These are phyloP conservation scores for Jackrogersella minutella DNA, from an alignment of 495 filamentous ascomycete species.

Conservation along the genomic window DNA sequence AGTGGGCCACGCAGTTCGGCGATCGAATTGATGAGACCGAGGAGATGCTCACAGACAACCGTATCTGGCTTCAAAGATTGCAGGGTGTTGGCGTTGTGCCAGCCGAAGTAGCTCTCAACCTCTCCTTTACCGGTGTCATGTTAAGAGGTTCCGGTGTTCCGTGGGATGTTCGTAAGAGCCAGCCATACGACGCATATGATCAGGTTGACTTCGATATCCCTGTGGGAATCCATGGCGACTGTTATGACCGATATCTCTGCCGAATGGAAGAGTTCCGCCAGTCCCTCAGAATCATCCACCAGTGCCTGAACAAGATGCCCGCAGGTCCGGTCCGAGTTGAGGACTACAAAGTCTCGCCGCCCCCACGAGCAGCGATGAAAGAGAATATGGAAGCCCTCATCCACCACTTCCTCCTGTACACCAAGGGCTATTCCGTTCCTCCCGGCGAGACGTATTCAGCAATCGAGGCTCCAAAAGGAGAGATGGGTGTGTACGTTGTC, in stretches of 20 bases:
- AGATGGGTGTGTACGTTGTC: slow-evolving; percentile 99
- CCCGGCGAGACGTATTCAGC: slow-evolving; percentile 97
- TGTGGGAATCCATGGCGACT: slow-evolving; percentile 95
- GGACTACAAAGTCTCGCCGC: slow-evolving; percentile 98
- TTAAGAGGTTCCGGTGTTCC: slow-evolving; percentile 96
- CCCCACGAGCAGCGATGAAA: slow-evolving; percentile 98
- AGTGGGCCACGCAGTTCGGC: slow-evolving; percentile 99
- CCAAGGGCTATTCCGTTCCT: slow-evolving; percentile 97
- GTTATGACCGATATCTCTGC: slow-evolving; percentile 98
- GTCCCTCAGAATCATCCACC: slow-evolving; percentile 95
- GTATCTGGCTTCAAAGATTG: slow-evolving; percentile 96
- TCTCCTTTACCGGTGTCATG: slow-evolving; percentile 97
- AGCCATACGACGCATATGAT: slow-evolving; percentile 97
- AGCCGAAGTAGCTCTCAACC: slow-evolving; percentile 92
- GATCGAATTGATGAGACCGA: slow-evolving; percentile 99
- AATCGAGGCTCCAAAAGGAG: slow-evolving; percentile 98
- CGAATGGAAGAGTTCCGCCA: slow-evolving; percentile 99
- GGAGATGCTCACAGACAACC: slow-evolving; percentile 98
- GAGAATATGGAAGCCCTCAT: slow-evolving; percentile 99
- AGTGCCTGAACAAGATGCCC: slow-evolving; percentile 99
- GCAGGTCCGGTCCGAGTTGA: slow-evolving; percentile 91
- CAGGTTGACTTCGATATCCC: slow-evolving; percentile 98
- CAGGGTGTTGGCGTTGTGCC: slow-evolving; percentile 90
- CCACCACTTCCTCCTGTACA: slow-evolving; percentile 98
- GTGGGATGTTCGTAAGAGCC: slow-evolving; percentile 94